Evolutionary conservation across 1,284 basidiomycete genomes (phyloP).

Genomic region (Takashimella tepidaria): DNA sequence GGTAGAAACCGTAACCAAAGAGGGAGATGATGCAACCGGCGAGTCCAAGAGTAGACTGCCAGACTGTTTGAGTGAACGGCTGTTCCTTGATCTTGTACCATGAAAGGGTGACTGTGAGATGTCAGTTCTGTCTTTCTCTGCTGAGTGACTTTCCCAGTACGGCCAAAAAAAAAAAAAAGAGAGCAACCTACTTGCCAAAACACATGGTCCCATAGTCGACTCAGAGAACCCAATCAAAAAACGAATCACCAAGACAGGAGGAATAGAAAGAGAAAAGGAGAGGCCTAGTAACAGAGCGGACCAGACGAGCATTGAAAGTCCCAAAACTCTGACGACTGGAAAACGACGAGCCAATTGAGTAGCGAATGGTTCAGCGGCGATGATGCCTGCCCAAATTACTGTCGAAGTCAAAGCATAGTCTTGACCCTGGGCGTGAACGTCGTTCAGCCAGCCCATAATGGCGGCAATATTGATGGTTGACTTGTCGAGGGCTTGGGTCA

Average conservation of each 20-base stretch:
- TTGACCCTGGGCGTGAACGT: conserved; percentile 4
- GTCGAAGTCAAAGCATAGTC: conserved; percentile 7
- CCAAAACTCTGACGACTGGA: conserved; percentile 5
- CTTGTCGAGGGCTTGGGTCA: conserved; percentile 32
- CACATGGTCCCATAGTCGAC: conserved; percentile 2
- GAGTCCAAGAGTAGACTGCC: conserved; percentile 9
- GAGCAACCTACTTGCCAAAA: not conserved
- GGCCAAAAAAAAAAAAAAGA: not conserved
- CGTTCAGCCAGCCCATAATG: conserved; percentile 6
- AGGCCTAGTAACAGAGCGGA: conserved; percentile 5
- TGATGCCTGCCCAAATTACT: conserved; percentile 7
- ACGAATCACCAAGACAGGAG: conserved; percentile 5
- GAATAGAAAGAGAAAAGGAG: conserved; percentile 4
- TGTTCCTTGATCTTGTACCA: conserved; percentile 20
- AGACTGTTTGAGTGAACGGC: conserved; percentile 12
- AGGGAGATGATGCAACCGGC: not conserved
- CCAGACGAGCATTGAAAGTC: conserved; percentile 8
- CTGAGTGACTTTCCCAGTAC: too few relatives aligned
- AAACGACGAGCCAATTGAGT: conserved; percentile 7
- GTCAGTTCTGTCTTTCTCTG: not conserved
- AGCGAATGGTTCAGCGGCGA: conserved; percentile 6
- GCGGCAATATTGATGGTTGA: not conserved
- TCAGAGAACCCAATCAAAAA: conserved; percentile 11
- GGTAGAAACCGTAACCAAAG: conserved; percentile 1
- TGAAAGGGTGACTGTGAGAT: conserved; percentile 13